Evolutionary conservation across 345 rosid species (phyloP).

Genomic region (Eutrema japonicum): DNA sequence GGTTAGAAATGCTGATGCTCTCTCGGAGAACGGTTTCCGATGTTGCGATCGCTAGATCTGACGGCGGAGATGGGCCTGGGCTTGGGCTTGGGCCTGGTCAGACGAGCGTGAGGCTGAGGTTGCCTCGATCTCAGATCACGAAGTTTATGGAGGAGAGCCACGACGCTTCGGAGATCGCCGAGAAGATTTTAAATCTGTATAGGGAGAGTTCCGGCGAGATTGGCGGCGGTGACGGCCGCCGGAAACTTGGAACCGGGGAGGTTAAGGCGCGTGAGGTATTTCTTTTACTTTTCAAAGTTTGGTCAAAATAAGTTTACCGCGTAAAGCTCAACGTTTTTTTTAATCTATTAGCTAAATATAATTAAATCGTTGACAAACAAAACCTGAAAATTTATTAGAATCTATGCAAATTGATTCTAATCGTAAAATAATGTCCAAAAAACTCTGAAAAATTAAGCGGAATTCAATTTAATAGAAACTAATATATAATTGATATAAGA

Average conservation of each 20-base stretch:
- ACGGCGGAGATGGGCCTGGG: conserved; percentile 30
- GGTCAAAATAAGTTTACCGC: conserved; percentile 18
- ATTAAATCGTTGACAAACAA: too few relatives aligned
- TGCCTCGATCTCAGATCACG: conserved; percentile 69
- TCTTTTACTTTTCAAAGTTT: conserved; percentile 8
- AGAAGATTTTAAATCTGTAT: conserved; percentile 66
- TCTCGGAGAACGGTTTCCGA: conserved; percentile 79
- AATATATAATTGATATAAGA: too few relatives aligned
- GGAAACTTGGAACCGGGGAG: conserved; percentile 28
- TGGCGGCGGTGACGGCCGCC: background rate
- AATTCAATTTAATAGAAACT: too few relatives aligned
- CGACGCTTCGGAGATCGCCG: conserved; percentile 67
- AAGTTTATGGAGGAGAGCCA: conserved; percentile 70
- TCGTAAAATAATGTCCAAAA: too few relatives aligned
- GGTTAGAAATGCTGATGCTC: conserved; percentile 82
- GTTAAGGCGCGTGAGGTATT: conserved; percentile 50
- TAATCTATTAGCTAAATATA: too few relatives aligned
- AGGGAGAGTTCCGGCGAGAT: conserved; percentile 35
- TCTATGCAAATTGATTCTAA: too few relatives aligned
- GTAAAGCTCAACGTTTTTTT: background rate
- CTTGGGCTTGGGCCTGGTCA: conserved; percentile 37
- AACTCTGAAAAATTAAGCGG: too few relatives aligned
- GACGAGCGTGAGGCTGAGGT: conserved; percentile 66
- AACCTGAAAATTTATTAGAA: too few relatives aligned
- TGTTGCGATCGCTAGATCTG: conserved; percentile 45